A percentile compares a stretch with the other conserved stretches of the same genome.
These are phyloP conservation scores for Colletotrichum camelliae DNA, from an alignment of 2,329 filamentous ascomycete species.

Conservation along the genomic window DNA sequence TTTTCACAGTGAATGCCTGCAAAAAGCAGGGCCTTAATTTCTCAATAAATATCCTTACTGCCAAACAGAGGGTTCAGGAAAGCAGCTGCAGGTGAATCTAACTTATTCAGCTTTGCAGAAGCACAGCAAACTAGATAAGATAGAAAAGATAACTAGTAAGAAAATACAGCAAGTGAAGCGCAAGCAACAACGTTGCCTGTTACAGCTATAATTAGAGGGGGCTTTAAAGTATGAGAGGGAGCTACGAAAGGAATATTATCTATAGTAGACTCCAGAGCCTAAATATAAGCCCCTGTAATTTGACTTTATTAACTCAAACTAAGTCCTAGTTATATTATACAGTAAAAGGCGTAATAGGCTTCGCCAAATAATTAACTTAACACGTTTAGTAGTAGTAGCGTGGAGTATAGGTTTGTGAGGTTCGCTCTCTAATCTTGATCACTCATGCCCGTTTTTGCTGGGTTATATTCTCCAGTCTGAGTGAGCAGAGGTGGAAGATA, in stretches of 20 bases:
- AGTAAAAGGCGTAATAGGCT: no score
- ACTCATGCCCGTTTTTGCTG: no score
- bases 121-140: not conserved
- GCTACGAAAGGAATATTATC: not conserved
- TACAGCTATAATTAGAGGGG: not conserved
- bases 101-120: not conserved
- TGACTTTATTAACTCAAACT: not conserved
- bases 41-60: not conserved
- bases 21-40: not conserved
- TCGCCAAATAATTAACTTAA: no score
- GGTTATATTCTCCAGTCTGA: no score
- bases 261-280: not conserved
- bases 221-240: not conserved
- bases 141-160: not conserved
- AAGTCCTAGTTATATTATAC: not conserved
- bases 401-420: no score
- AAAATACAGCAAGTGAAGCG: not conserved
- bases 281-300: not conserved
- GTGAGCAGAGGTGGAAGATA: no score
- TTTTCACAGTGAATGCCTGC: not conserved
- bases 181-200: not conserved
- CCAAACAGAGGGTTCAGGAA: not conserved
- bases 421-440: no score
- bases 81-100: not conserved
- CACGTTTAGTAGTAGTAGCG: no score